Evolutionary conservation across 2,329 filamentous ascomycete species (phyloP), one percentile per base, ranked within the genome.

Genomic region (Dendrostoma leiphaemia): DNA sequence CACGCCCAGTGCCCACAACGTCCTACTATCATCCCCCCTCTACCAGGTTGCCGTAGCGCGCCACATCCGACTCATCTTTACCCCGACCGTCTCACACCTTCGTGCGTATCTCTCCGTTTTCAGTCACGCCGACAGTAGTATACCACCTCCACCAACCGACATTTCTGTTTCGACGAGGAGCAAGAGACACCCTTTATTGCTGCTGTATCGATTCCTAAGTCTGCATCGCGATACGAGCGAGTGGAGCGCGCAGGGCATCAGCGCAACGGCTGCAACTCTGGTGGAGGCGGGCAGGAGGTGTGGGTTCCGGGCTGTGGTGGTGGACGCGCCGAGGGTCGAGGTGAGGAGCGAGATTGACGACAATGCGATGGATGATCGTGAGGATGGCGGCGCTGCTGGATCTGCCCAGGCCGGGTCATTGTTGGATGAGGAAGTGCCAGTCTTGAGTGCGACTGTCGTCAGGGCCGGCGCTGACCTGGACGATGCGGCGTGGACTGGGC

Each of bases 201-300:
- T 90, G 1, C 69, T 89, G 1, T 87, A 90, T 61, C 85, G 86
- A 48, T 76, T 88, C 38, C 64, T 91, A 15, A 73, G 78, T 19
- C 67, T 89, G 38, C 89, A 92, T 66, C 78, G 81, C 23, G 77
- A 82, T 51, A 88, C 86, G 0, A 84, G 84, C 58, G 86, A 89
- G 56, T 91, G 88, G 81, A 91, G 86, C 48, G 87, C 85, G 0
- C 89, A 91, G 68, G 89, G 88, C 0, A 67, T 92, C 12, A 78
- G 81, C 19, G 77, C 78, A 54, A 85, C 84, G 1, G 75, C 84
- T n/a, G 78, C 88, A 2, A 71, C 75, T 0, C 69, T 89, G 2
- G 78, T 89, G 8, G 87, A 90, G 54, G 77, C 81, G 2, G 85
- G 84, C 0, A 63, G 64, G 32, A 72, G 76, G 17, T 67, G 69